A percentile compares a stretch with the other conserved stretches of the same genome.
Evolutionary conservation across 1,284 basidiomycete species (phyloP).

Genomic region (Sporisorium sorghi): DNA sequence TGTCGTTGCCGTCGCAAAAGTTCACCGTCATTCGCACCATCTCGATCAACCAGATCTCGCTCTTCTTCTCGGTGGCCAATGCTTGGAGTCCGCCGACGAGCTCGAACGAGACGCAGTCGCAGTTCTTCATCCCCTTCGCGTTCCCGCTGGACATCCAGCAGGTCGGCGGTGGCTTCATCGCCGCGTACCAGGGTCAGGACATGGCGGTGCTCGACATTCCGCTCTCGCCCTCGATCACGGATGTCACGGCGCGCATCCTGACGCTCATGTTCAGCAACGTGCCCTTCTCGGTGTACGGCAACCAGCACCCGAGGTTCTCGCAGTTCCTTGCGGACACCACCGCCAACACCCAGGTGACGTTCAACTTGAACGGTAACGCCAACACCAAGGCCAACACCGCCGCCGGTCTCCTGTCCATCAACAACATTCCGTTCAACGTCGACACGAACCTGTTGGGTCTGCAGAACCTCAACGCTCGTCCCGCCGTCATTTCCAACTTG

Average conservation of each 20-base stretch:
- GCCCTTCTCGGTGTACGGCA: constrained; percentile 75
- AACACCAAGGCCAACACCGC: constrained; percentile 77
- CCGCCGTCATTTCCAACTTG: constrained; percentile 75
- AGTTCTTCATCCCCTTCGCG: constrained; percentile 78
- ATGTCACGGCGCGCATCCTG: constrained; percentile 77
- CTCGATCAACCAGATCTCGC: constrained; percentile 75
- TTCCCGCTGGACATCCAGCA: constrained; percentile 79
- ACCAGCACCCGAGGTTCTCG: constrained; percentile 74
- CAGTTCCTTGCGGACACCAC: constrained; percentile 79
- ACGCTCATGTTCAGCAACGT: constrained; percentile 76
- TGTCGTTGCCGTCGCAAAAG: constrained; percentile 78
- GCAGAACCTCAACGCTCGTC: constrained; percentile 77
- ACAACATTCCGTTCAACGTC: constrained; percentile 77
- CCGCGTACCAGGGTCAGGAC: constrained; percentile 74
- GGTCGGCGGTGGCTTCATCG: constrained; percentile 76
- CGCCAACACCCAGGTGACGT: constrained; percentile 72
- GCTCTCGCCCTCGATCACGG: constrained; percentile 75
- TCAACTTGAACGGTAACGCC: constrained; percentile 76
- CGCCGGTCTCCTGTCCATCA: constrained; percentile 76
- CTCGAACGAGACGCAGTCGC: constrained; percentile 75
- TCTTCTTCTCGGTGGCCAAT: constrained; percentile 75
- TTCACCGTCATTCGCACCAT: constrained; percentile 79
- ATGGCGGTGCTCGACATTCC: constrained; percentile 78
- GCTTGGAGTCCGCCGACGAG: constrained; percentile 74
- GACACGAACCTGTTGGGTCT: constrained; percentile 76